Evolutionary conservation across 2,329 filamentous ascomycete species (phyloP), one percentile per base, ranked within the genome.

Genomic region (Nothophoma quercina): DNA sequence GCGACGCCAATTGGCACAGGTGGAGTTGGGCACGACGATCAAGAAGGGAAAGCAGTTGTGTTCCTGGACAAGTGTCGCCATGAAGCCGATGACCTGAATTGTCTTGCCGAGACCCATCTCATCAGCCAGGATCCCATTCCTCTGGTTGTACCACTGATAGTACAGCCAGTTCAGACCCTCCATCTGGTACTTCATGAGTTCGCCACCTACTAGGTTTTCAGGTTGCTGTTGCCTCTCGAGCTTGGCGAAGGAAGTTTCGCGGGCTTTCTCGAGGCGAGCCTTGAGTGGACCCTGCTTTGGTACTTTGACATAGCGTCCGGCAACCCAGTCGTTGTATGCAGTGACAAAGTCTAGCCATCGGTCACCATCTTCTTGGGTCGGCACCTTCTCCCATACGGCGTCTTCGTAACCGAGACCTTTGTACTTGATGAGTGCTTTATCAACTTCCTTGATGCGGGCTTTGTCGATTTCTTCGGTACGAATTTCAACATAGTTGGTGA

Each of bases 71-170:
- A 98, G 76, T 0, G 88, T 87, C 1, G 90, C 86, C 55, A 98
- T 83, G 57, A 96, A 84, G 2, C 88, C 85, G 55, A 98, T 89
- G 44, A 97, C 87, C 71, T 99, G 95, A 25, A 99, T 91, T 0
- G 95, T 99, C 78, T 99, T 99, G 25, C 95, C 95, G 2, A 99
- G 84, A 32, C 95, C 95, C 95, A 99, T 99, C 70, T 99, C 95
- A 69, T 99, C 95, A 0, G 95, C 95, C 6, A 98, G 83, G 52
- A 98, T 93, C 22, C 92, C 89, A 66, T 95, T 98, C 68, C 90
- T 87, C 62, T 87, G 82, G 42, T 84, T 81, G 65, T 92, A 89
- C 80, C 91, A 98, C 69, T 95, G 95, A 71, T 90, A 93, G 53
- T 96, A 88, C 2, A 99, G 83, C 93, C 95, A 99, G 66, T 98